These are phyloP conservation scores for Brassica cretica DNA, from an alignment of 345 rosid genomes.

Conservation along the genomic window DNA sequence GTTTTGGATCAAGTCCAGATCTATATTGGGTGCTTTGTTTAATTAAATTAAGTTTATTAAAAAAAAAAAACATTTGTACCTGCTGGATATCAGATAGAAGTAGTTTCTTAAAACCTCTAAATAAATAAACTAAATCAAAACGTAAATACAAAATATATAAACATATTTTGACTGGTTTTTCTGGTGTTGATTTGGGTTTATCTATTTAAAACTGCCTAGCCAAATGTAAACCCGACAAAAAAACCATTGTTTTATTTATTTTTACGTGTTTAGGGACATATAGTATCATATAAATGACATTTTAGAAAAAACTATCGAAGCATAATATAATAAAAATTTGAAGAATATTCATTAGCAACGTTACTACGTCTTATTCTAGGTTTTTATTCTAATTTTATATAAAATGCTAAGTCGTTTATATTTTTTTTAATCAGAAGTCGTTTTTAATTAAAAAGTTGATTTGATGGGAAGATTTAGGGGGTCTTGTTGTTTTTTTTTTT, in stretches of 20 bases:
- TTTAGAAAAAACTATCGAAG: not conserved
- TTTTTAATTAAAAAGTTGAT: conserved; percentile 1
- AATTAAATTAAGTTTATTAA: not conserved
- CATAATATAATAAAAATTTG: not conserved
- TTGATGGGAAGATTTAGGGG: conserved; percentile 19
- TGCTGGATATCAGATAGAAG: not conserved
- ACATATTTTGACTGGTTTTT: not conserved
- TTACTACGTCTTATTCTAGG: not conserved
- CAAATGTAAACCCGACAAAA: not conserved
- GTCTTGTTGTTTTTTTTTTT: not conserved
- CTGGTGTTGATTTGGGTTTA: conserved; percentile 9
- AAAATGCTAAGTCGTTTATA: not conserved
- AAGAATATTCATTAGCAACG: conserved; percentile 11
- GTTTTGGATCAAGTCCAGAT: conserved; percentile 16
- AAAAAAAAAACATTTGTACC: not conserved
- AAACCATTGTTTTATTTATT: not conserved
- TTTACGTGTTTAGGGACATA: not conserved
- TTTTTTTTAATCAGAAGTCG: too few species aligned
- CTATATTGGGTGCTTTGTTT: not conserved
- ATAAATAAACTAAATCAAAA: not conserved
- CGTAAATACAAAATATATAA: not conserved
- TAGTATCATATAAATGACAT: not conserved
- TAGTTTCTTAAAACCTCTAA: not conserved
- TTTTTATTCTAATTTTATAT: not conserved
- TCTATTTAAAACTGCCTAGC: not conserved